Conservation (phyloP, 306 rosid species). For the Quercus glauca region DNA sequence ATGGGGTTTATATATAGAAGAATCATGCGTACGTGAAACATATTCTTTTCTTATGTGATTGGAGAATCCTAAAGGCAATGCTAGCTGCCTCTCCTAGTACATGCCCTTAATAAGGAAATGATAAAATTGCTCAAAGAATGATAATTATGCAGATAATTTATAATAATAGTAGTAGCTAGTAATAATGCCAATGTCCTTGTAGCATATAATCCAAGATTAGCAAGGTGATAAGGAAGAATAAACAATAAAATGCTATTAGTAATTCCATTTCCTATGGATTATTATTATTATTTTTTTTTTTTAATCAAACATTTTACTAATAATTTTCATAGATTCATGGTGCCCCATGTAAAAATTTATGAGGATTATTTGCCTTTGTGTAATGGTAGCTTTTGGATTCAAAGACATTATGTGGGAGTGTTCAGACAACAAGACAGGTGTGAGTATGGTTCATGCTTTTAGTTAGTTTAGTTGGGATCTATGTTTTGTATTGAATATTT, state of each 20-base stretch:
- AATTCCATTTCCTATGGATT: too few species aligned
- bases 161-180: neutral
- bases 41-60: slow-evolving; percentile 45
- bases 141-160: neutral
- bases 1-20: neutral
- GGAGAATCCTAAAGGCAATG: slow-evolving; percentile 48
- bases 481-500: too few species aligned
- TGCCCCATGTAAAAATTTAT: too few species aligned
- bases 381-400: too few species aligned
- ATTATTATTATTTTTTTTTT: too few species aligned
- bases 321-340: too few species aligned
- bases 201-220: slow-evolving; percentile 30
- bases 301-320: too few species aligned
- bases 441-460: too few species aligned
- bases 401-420: too few species aligned
- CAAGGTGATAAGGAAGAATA: slow-evolving; percentile 36
- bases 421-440: too few species aligned
- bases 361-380: too few species aligned
- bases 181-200: slow-evolving; percentile 30
- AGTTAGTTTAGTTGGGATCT: too few species aligned
- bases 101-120: slow-evolving; percentile 5
- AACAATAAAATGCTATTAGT: neutral
- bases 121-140: neutral
- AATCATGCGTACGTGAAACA: slow-evolving; percentile 37
- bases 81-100: slow-evolving; percentile 11